Evolutionary conservation across 1,284 basidiomycete species (phyloP).

Genomic region (Rhizoctonia solani): DNA sequence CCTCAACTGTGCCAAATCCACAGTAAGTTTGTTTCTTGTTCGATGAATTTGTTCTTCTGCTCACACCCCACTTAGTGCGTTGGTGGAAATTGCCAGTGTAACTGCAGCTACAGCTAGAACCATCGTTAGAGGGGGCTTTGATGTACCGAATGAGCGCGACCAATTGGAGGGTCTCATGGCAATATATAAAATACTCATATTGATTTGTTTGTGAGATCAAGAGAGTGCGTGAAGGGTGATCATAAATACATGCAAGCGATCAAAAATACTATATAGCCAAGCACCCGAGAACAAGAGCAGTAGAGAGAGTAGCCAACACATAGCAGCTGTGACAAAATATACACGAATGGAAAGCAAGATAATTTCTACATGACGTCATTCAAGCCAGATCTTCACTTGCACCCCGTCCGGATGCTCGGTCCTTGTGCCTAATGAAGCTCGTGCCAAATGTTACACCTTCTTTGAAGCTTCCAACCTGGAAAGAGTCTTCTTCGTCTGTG

Average conservation of each 20-base stretch:
- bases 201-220: not conserved
- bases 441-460: conserved; percentile 28
- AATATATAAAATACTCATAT: conserved; percentile 2
- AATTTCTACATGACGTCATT: not conserved
- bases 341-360: not conserved
- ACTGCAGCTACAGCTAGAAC: conserved; percentile 4
- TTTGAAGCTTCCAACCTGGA: conserved; percentile 32
- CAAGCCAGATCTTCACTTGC: conserved; percentile 18
- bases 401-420: conserved; percentile 21
- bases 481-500: conserved; percentile 25
- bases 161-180: not conserved
- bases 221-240: not conserved
- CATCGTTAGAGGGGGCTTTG: not conserved
- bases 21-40: not conserved
- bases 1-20: not conserved
- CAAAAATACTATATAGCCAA: conserved; percentile 5
- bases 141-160: not conserved
- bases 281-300: conserved; percentile 3
- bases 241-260: conserved; percentile 28
- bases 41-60: not conserved
- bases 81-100: not conserved
- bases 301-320: not conserved
- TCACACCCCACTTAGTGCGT: not conserved
- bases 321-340: not conserved
- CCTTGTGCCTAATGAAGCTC: conserved; percentile 3